A percentile compares a stretch with the other conserved stretches of the same genome.
Conservation (phyloP, 192 early-diverging fungal species). For the Neocallimastix lanati region DNA sequence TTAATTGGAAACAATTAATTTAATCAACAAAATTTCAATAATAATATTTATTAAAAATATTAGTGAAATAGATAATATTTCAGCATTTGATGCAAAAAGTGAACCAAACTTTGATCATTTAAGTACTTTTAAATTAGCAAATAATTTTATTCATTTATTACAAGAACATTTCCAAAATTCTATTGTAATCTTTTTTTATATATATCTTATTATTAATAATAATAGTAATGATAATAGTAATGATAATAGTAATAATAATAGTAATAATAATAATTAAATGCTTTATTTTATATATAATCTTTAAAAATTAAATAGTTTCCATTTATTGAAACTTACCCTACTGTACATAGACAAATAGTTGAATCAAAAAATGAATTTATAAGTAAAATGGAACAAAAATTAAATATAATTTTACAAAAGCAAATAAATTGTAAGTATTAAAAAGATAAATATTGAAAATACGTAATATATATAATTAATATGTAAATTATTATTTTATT, state of each 20-base stretch:
- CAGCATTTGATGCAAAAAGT: constrained; percentile 21
- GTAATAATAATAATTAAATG: too few species aligned
- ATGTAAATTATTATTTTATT: too few species aligned
- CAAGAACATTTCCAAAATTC: constrained; percentile 65
- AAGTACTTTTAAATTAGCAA: constrained; percentile 38
- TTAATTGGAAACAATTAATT: too few species aligned
- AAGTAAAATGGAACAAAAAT: constrained; percentile 53
- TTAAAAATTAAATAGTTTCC: constrained; percentile 39
- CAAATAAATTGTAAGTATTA: constrained; percentile 38
- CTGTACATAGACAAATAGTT: constrained; percentile 70
- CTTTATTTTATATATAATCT: too few species aligned
- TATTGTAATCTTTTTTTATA: constrained; percentile 25
- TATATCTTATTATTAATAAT: constrained; percentile 3
- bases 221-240: too few species aligned
- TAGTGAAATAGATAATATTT: constrained; percentile 44
- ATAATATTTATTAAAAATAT: too few species aligned
- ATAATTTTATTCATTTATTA: constrained; percentile 51
- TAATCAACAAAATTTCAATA: too few species aligned
- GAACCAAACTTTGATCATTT: constrained; percentile 51
- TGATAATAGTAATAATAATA: too few species aligned
- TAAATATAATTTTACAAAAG: constrained; percentile 59
- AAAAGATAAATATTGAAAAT: not conserved
- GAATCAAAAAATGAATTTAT: constrained; percentile 77
- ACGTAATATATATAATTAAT: too few species aligned
- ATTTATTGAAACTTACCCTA: constrained; percentile 41